A percentile compares a stretch with the other conserved stretches of the same genome.
Conservation (phyloP, 441 rosid species). For the Jatropha podagrica region DNA sequence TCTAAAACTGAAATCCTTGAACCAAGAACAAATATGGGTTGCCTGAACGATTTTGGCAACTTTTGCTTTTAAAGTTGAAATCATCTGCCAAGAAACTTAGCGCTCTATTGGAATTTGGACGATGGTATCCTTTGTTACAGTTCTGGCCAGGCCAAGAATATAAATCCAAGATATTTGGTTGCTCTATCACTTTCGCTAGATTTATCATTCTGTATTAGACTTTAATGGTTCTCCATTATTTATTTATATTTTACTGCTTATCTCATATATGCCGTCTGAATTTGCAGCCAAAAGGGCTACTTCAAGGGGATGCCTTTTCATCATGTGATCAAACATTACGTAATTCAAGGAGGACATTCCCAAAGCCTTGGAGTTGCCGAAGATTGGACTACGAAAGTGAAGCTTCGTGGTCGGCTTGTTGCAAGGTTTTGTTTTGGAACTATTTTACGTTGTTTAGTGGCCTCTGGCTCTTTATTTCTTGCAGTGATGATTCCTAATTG, state of each 20-base stretch:
- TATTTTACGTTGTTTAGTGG: slow-evolving; percentile 11
- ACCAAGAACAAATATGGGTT: slow-evolving; percentile 1
- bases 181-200: background rate
- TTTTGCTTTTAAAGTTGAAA: background rate
- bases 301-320: slow-evolving; percentile 82
- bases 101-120: background rate
- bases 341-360: slow-evolving; percentile 78
- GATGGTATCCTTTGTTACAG: background rate
- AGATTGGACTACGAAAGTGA: slow-evolving; percentile 77
- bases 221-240: background rate
- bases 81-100: slow-evolving; percentile 5
- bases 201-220: background rate
- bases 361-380: slow-evolving; percentile 52
- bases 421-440: slow-evolving; percentile 45
- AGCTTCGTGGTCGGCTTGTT: slow-evolving; percentile 54
- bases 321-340: slow-evolving; percentile 74
- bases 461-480: slow-evolving; percentile 2
- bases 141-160: background rate
- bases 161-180: slow-evolving; percentile 1
- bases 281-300: slow-evolving; percentile 74
- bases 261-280: slow-evolving; percentile 2
- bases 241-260: background rate
- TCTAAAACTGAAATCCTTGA: background rate
- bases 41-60: background rate
- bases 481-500: slow-evolving; percentile 9